Conservation (phyloP, 805 yeast genomes). For the Starmera pachycereana region DNA sequence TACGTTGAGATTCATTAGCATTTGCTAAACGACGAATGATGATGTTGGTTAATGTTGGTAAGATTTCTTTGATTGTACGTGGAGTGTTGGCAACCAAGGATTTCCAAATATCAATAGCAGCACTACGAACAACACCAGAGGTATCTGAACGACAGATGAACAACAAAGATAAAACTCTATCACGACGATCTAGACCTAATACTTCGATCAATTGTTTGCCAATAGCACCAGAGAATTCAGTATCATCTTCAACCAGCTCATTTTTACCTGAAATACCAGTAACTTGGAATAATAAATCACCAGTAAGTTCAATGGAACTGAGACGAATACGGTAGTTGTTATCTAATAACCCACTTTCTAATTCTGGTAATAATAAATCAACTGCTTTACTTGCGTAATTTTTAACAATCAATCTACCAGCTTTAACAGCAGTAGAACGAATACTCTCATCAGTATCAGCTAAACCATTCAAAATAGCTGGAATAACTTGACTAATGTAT, state of each 20-base stretch:
- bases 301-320: constrained; percentile 90
- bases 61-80: constrained; percentile 81
- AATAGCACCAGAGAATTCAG: constrained; percentile 38
- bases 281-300: constrained; percentile 88
- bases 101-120: constrained; percentile 94
- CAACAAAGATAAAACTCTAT: constrained; percentile 72
- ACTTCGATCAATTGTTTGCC: constrained; percentile 59
- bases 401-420: constrained; percentile 85
- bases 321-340: constrained; percentile 77
- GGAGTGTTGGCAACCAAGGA: constrained; percentile 95
- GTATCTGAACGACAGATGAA: constrained; percentile 92
- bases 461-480: constrained; percentile 84
- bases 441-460: constrained; percentile 85
- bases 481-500: constrained; percentile 73
- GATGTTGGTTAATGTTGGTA: constrained; percentile 72
- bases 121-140: constrained; percentile 75
- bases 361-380: constrained; percentile 86
- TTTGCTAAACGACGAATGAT: constrained; percentile 79
- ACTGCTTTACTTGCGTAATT: constrained; percentile 90
- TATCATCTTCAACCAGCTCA: constrained; percentile 50
- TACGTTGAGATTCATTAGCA: constrained; percentile 66
- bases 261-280: constrained; percentile 79
- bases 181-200: constrained; percentile 83
- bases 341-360: constrained; percentile 83
- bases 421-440: constrained; percentile 80